Evolutionary conservation across 306 rosid genomes (phyloP), one percentile per base, ranked within the genome.

Genomic region (Cicer judaicum): DNA sequence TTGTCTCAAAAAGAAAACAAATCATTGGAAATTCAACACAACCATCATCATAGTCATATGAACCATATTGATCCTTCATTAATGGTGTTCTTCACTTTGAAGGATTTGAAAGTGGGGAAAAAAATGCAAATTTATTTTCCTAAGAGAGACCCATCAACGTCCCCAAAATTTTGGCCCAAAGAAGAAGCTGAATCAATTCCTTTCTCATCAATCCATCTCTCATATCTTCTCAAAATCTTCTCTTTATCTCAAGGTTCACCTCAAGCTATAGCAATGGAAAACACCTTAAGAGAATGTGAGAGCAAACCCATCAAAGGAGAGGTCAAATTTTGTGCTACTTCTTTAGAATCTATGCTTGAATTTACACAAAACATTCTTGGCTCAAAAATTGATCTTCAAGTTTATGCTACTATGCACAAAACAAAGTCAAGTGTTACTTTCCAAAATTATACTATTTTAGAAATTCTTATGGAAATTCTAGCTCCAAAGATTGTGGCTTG

Each of bases 401-500:
- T 72, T 69, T 46, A 87, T 9, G 57, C 78, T 4, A 93, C 97
- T 24, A 13, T 76, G 15, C 88, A 87, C 73, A 72, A 75, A 59
- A 86, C 87, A 10, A 84, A 81, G 39, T 88, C 90, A 48, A 73
- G 76, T 41, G 86, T 79, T 59, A 83, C 19, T 52, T 84, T 86
- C 75, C 98, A 93, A 70, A 91, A 91, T 65, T 89, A 89, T 59
- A 93, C 92, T 1, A 52, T 89, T 29, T 18, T 81, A 47, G 86
- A 84, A 6, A 72, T 18, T 34, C 78, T 89, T 0, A 40, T 52
- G 57, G 85, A 82, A 67, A 47, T 89, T 0, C 43, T 57, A 15
- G 91, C 95, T 50, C 85, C 90, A 0, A 86, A 69, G 77, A 88
- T 93, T 75, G 98, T 90, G 38, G 88, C 98, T 8, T 93, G 96